phyloP scores from a whole-genome alignment of 225 moss, liverwort and hornwort genomes.

The Lunularia cruciata region DNA sequence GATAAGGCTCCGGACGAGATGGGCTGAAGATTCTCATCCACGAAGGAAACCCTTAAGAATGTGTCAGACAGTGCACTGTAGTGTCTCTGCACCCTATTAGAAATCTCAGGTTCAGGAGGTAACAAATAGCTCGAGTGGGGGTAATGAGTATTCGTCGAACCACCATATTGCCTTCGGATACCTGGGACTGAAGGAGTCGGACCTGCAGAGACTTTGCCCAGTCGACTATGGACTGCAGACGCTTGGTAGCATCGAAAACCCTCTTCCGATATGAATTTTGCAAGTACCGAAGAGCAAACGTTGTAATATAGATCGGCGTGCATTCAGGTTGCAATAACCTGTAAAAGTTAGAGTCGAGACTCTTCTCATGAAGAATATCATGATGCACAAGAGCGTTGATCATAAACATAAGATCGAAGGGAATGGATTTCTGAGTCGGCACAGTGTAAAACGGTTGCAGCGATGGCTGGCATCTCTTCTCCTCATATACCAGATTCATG shows the following conservation, averaged over 20 bases:
- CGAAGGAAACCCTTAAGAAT: conserved; percentile 78
- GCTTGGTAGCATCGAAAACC: conserved; percentile 47
- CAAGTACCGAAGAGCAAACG: conserved; percentile 57
- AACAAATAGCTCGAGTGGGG: conserved; percentile 74
- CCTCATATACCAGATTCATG: conserved; percentile 9
- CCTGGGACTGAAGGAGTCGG: conserved; percentile 23
- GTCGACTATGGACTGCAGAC: conserved; percentile 51
- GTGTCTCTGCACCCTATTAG: conserved; percentile 77
- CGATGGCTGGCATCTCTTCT: neutral
- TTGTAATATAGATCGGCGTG: conserved; percentile 16
- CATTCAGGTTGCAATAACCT: conserved; percentile 30
- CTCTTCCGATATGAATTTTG: conserved; percentile 43
- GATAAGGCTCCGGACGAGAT: conserved; percentile 46
- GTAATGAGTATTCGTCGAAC: conserved; percentile 67
- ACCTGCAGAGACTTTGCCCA: conserved; percentile 35
- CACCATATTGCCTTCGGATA: conserved; percentile 42
- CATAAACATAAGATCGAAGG: conserved; percentile 62
- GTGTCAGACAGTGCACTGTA: conserved; percentile 53
- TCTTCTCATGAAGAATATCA: conserved; percentile 53
- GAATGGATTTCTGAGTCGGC: conserved; percentile 31
- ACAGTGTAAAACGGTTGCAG: conserved; percentile 43
- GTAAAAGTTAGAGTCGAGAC: conserved; percentile 55
- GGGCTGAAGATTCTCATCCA: conserved; percentile 59
- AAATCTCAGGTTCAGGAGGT: conserved; percentile 66
- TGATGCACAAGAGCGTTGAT: conserved; percentile 72